A percentile compares a stretch with the other conserved stretches of the same genome.
Evolutionary conservation across 805 yeast genomes (phyloP).

Genomic region (Saccharomycopsis oosterbeekiorum): DNA sequence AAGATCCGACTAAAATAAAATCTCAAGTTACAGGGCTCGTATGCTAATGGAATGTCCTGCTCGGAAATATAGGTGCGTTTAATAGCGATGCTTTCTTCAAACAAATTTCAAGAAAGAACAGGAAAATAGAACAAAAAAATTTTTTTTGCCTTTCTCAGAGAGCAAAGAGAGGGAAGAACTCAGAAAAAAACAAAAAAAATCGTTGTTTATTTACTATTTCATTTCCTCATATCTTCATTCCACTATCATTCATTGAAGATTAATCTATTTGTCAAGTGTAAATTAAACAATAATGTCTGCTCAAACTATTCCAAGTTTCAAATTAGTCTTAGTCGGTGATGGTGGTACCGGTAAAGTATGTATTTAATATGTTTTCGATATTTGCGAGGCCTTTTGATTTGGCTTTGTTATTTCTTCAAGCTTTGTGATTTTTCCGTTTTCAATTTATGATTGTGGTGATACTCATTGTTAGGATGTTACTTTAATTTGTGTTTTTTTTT

Average conservation of each 20-base stretch:
- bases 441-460: not conserved
- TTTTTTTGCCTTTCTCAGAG: not conserved
- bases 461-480: not conserved
- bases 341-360: slow-evolving; percentile 99
- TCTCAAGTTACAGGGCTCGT: not conserved
- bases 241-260: not conserved
- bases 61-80: not conserved
- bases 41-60: too few relatives aligned
- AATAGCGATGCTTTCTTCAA: not conserved
- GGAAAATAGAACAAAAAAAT: not conserved
- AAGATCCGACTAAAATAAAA: not conserved
- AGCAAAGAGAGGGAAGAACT: not conserved
- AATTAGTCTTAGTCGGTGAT: slow-evolving; percentile 98
- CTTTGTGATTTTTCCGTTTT: not conserved
- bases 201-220: not conserved
- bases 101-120: not conserved
- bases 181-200: not conserved
- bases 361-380: slow-evolving; percentile 14
- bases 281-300: slow-evolving; percentile 10
- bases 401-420: not conserved
- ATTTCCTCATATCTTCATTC: not conserved
- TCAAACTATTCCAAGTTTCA: slow-evolving; percentile 76
- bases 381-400: not conserved
- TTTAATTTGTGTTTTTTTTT: too few relatives aligned
- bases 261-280: not conserved